These are phyloP conservation scores for Vitis rupestris DNA, from an alignment of 164 flowering plant genomes.

Conservation along the genomic window DNA sequence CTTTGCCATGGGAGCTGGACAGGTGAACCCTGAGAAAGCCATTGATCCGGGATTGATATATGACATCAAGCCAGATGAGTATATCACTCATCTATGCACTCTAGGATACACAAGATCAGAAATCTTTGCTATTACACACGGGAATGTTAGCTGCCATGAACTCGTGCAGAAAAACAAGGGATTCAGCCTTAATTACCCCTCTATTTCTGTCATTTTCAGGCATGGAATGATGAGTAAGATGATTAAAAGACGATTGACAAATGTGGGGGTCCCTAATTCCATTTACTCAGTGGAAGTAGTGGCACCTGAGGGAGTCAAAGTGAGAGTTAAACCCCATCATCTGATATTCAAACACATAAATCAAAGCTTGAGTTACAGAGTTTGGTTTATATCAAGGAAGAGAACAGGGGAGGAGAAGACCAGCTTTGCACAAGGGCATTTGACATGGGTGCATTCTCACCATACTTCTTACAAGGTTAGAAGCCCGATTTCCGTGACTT, in stretches of 20 bases:
- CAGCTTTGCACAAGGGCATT: conserved; percentile 53
- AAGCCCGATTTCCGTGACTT: conserved; percentile 84
- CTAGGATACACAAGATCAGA: conserved; percentile 63
- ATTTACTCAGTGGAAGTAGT: conserved; percentile 60
- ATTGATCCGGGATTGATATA: conserved; percentile 79
- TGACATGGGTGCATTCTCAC: conserved; percentile 63
- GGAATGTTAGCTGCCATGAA: conserved; percentile 66
- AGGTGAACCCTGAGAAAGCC: conserved; percentile 81
- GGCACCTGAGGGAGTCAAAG: conserved; percentile 73
- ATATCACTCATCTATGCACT: conserved; percentile 70
- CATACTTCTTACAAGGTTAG: conserved; percentile 46
- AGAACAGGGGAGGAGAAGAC: conserved; percentile 13
- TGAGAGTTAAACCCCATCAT: conserved; percentile 58
- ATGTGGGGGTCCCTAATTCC: conserved; percentile 79
- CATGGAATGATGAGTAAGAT: conserved; percentile 38
- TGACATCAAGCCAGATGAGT: conserved; percentile 69
- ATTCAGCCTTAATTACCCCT: conserved; percentile 89
- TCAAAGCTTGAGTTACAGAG: conserved; percentile 58
- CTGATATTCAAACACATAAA: conserved; percentile 51
- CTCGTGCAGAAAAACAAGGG: conserved; percentile 45
- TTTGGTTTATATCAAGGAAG: conserved; percentile 60
- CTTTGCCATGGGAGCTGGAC: conserved; percentile 86
- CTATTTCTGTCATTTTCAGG: conserved; percentile 68
- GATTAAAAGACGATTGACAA: conserved; percentile 61
- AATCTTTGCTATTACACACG: conserved; percentile 66